phyloP scores from a whole-genome alignment of 345 rosid genomes.

The Aquilaria malaccensis region DNA sequence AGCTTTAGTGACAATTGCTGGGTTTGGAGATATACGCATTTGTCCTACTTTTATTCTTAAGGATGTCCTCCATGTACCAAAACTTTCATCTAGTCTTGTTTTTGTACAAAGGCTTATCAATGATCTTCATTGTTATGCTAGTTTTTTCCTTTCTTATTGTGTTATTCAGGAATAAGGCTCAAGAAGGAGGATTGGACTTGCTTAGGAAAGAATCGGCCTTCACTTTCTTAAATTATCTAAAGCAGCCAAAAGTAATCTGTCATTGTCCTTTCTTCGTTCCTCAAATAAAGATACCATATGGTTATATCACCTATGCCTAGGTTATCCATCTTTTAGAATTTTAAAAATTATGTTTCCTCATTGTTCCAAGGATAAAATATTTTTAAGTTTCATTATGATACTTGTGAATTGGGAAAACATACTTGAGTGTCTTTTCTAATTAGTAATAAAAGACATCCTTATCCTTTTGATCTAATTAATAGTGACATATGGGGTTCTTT shows the following conservation, averaged over 20 bases:
- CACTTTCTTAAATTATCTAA: background rate
- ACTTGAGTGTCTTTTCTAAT: background rate
- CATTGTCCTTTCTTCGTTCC: background rate
- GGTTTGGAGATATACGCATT: too few relatives aligned
- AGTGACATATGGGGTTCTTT: background rate
- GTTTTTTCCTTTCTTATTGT: background rate
- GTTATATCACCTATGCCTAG: background rate
- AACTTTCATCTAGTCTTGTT: background rate
- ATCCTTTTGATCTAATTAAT: background rate
- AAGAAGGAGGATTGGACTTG: slow-evolving; percentile 8
- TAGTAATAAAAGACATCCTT: slow-evolving; percentile 1
- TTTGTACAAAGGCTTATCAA: background rate
- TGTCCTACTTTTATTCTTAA: background rate
- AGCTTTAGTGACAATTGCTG: background rate
- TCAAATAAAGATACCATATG: background rate
- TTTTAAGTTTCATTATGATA: background rate
- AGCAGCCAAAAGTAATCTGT: background rate
- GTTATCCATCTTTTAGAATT: background rate
- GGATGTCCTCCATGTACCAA: slow-evolving; percentile 4
- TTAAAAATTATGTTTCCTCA: background rate
- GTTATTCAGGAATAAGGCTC: background rate
- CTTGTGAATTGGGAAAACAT: slow-evolving; percentile 5
- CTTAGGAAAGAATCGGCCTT: background rate
- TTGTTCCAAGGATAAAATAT: background rate
- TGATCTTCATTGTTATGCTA: background rate